Evolutionary conservation across 257 asterid species (phyloP).

Genomic region (Solanum chilense): DNA sequence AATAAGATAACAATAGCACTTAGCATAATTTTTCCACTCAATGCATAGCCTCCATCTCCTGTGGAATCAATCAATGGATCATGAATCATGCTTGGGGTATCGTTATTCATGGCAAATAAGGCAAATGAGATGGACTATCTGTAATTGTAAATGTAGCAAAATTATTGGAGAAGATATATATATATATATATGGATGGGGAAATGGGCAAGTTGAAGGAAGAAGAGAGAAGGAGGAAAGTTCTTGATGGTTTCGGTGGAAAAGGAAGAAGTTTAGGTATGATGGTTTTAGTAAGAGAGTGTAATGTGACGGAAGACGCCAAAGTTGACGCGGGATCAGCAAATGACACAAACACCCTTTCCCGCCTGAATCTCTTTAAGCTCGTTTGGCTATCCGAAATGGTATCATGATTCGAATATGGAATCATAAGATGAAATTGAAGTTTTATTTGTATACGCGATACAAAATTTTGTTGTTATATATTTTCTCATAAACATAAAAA

Average conservation of each 20-base stretch:
- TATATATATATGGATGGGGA: neutral
- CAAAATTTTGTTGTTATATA: no score
- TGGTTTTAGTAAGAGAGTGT: conserved; percentile 1
- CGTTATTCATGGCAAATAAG: neutral
- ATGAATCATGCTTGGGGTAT: neutral
- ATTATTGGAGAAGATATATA: neutral
- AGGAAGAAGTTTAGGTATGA: neutral
- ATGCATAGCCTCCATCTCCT: conserved; percentile 29
- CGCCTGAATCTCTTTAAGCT: neutral
- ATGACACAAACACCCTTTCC: conserved; percentile 20
- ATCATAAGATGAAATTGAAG: no score
- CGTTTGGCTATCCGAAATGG: no score
- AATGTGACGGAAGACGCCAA: conserved; percentile 22
- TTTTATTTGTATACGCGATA: no score
- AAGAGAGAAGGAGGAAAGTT: conserved; percentile 23
- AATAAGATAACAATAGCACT: conserved; percentile 45
- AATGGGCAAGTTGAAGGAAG: neutral
- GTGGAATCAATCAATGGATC: neutral
- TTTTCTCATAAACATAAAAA: no score
- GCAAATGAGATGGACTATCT: neutral
- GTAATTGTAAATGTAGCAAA: neutral
- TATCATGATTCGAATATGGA: no score
- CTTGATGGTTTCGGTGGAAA: conserved; percentile 34
- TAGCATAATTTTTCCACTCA: conserved; percentile 69
- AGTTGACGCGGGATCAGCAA: conserved; percentile 43